Conservation (phyloP, 169 alveolate species). For the Miamiensis avidus region DNA sequence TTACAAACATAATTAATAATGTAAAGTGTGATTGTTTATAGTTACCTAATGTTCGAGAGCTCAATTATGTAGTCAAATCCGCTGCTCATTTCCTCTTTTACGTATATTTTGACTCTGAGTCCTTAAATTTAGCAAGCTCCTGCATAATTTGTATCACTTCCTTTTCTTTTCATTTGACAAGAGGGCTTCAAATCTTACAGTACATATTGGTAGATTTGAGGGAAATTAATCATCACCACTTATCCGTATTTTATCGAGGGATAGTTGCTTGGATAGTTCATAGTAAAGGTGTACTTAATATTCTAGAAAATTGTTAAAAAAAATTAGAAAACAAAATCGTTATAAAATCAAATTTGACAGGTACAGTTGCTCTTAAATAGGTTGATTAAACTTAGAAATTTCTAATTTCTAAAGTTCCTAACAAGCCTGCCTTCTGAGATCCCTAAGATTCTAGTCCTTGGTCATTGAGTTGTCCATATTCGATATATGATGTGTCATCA, state of each 20-base stretch:
- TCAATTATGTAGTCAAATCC: neutral
- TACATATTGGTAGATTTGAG: neutral
- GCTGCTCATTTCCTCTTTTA: neutral
- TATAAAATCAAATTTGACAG: no score
- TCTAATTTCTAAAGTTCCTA: no score
- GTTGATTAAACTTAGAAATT: no score
- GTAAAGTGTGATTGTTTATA: no score
- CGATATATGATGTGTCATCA: neutral
- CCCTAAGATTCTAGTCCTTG: neutral
- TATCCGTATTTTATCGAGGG: neutral
- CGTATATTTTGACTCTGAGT: no score
- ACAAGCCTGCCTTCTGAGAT: no score
- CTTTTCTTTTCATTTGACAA: neutral
- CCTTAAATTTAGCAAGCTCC: neutral
- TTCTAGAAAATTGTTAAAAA: no score
- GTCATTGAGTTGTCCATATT: neutral
- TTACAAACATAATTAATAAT: no score
- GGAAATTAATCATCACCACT: neutral
- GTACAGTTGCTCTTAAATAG: no score
- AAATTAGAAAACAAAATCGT: no score
- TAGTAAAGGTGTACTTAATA: no score
- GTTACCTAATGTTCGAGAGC: neutral
- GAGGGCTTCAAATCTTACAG: neutral
- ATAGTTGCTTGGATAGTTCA: neutral
- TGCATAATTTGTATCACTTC: neutral